Evolutionary conservation across 2,329 filamentous ascomycete genomes (phyloP).

Genomic region (Massarina eburnea): DNA sequence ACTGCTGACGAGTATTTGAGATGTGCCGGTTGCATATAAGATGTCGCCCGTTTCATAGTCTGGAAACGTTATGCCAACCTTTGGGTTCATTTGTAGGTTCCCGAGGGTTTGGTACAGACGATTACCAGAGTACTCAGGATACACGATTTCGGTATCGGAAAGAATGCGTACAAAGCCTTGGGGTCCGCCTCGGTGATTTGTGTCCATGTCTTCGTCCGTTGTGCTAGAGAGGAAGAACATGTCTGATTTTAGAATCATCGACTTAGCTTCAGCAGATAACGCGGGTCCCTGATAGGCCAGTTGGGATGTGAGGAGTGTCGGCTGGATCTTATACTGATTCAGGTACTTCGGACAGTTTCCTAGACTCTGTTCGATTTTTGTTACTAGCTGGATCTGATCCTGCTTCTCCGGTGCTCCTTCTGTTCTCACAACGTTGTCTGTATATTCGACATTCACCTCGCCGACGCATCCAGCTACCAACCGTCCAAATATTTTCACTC

Average conservation of each 20-base stretch:
- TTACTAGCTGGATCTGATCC: slow-evolving; percentile 59
- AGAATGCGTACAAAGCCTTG: slow-evolving; percentile 72
- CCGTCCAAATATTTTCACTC: slow-evolving; percentile 73
- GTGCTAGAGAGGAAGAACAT: slow-evolving; percentile 77
- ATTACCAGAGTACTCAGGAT: slow-evolving; percentile 86
- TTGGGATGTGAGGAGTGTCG: slow-evolving; percentile 56
- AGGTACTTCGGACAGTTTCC: slow-evolving; percentile 88
- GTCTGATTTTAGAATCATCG: slow-evolving; percentile 66
- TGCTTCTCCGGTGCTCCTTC: slow-evolving; percentile 15
- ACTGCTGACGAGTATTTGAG: slow-evolving; percentile 66
- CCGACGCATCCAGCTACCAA: slow-evolving; percentile 65
- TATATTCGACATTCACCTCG: slow-evolving; percentile 31
- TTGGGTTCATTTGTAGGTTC: slow-evolving; percentile 69
- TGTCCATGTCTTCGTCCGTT: slow-evolving; percentile 70
- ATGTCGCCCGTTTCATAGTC: slow-evolving; percentile 73
- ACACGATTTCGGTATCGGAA: slow-evolving; percentile 65
- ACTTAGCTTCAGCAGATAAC: slow-evolving; percentile 58
- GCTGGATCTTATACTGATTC: slow-evolving; percentile 68
- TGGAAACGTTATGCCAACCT: slow-evolving; percentile 70
- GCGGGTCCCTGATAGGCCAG: slow-evolving; percentile 51
- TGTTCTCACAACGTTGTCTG: slow-evolving; percentile 27
- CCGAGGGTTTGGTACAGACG: slow-evolving; percentile 81
- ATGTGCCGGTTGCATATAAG: slow-evolving; percentile 71
- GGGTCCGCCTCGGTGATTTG: slow-evolving; percentile 76
- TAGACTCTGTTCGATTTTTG: slow-evolving; percentile 70